Base-by-base conservation (phyloP, 2,329 filamentous ascomycete species). In the Leptographium procerum region DNA sequence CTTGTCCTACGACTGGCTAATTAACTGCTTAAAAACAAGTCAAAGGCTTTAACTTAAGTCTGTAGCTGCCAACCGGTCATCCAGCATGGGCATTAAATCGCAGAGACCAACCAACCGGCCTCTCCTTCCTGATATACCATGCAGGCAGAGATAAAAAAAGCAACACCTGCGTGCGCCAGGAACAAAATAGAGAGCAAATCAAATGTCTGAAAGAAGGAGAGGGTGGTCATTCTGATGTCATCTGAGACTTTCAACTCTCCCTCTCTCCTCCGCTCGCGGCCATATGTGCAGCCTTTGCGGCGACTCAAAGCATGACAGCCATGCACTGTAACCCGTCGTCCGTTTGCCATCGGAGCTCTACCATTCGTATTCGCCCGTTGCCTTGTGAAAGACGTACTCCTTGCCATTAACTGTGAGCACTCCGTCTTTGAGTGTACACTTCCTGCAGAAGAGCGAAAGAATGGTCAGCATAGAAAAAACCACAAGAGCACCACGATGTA, bases 331-430 rank as follows among this genome's bases (percentile, higher is more conserved):
- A n/a, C 40, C 19, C 40, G 16, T 5, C 16, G 16, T 34, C 55
- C 82, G n/a, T n/a, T n/a, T n/a, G n/a, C n/a, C n/a, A n/a, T n/a
- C n/a, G n/a, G n/a, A n/a, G n/a, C n/a, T n/a, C n/a, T n/a, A 99
- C 94, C 94, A 99, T 73, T 99, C 94, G 66, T 96, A 97, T 74
- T 97, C 94, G 67, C 94, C 94, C 52, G 87, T 91, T 28, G 91
- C 94, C 75, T 97, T 97, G 78, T 96, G 91, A 76, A 99, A 99
- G 64, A 99, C 88, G 69, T 95, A 96, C 72, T 99, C 94, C 73
- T 89, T 95, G 65, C 90, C 89, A 65, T 92, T 91, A 43, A 95
- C 90, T 51, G 89, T 95, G 65, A 99, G 79, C 22, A 99, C 89
- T 24, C 94, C 94, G 68, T 99, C 94, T 76, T 97, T 97, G 63